Conservation (phyloP, 1,284 basidiomycete species). For the Pseudomicrostroma phylloplanum region DNA sequence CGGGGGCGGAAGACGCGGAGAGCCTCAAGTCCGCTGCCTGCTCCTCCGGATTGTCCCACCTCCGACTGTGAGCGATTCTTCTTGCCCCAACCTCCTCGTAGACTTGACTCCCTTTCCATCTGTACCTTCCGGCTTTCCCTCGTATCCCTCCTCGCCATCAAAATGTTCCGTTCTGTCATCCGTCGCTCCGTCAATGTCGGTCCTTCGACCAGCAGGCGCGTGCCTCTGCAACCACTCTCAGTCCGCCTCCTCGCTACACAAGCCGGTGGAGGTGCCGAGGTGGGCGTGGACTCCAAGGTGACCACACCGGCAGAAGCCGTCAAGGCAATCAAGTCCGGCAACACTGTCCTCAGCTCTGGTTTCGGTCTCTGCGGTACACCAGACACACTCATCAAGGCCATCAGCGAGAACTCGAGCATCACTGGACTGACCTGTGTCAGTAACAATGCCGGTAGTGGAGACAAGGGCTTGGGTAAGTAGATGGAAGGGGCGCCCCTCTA, state of each 20-base stretch:
- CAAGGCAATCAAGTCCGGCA: slow-evolving; percentile 37
- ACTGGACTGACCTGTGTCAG: slow-evolving; percentile 41
- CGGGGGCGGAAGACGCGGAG: too few species aligned
- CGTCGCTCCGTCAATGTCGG: too few species aligned
- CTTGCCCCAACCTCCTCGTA: too few species aligned
- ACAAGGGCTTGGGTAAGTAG: slow-evolving; percentile 31
- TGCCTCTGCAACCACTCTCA: neutral
- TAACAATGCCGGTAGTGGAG: slow-evolving; percentile 48
- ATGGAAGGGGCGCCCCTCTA: neutral
- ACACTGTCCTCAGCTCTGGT: slow-evolving; percentile 38
- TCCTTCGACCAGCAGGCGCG: too few species aligned
- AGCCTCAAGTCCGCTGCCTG: too few species aligned
- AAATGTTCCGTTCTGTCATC: too few species aligned
- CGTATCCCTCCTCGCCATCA: too few species aligned
- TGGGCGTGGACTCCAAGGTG: slow-evolving; percentile 22
- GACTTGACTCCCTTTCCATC: too few species aligned
- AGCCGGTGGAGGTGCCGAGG: neutral
- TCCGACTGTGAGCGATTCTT: too few species aligned
- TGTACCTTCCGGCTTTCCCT: too few species aligned
- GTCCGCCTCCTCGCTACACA: neutral
- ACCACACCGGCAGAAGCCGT: slow-evolving; percentile 40
- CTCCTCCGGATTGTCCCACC: too few species aligned
- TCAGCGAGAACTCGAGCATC: slow-evolving; percentile 28
- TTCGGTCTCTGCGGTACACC: slow-evolving; percentile 50
- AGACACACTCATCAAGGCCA: slow-evolving; percentile 44